Evolutionary conservation across 306 rosid genomes (phyloP).

Genomic region (cucumber (Cucumis sativus)): Cucumber_9930_V3 NC_026659.2:1920501-1921000

Average conservation of each 20-base stretch:
- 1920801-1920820: conserved; percentile 62
- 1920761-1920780: conserved; percentile 36
- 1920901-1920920: conserved; percentile 19
- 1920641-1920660: conserved; percentile 63
- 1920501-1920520: neutral
- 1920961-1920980: conserved; percentile 76
- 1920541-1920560: neutral
- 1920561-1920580: neutral
- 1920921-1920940: conserved; percentile 35
- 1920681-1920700: conserved; percentile 43
- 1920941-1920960: conserved; percentile 44
- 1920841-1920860: conserved; percentile 69
- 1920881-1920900: conserved; percentile 20
- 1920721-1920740: conserved; percentile 4
- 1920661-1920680: conserved; percentile 60
- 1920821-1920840: conserved; percentile 66
- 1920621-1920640: conserved; percentile 69
- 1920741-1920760: neutral
- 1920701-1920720: conserved; percentile 44
- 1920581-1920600: conserved; percentile 46
- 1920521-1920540: neutral
- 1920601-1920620: conserved; percentile 62
- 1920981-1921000: conserved; percentile 81
- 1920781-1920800: conserved; percentile 83
- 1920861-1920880: conserved; percentile 25